Evolutionary conservation across 371 early-diverging fungal species (phyloP).

Genomic region (Conidiobolus incongruus): DNA sequence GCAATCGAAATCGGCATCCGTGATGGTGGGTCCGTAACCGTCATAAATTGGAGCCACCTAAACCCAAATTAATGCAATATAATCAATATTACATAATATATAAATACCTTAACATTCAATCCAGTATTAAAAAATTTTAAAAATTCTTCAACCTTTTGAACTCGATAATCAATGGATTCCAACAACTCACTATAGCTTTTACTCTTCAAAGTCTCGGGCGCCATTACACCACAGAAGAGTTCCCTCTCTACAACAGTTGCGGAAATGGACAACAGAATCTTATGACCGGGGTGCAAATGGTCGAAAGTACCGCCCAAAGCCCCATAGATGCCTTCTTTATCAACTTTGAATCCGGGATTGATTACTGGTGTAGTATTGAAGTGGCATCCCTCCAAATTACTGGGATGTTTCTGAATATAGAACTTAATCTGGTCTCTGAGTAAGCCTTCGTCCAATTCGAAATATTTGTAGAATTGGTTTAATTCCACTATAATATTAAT

Average conservation of each 20-base stretch:
- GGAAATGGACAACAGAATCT: slow-evolving; percentile 68
- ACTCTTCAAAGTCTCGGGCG: slow-evolving; percentile 34
- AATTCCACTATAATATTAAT: too few species aligned
- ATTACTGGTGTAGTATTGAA: too few species aligned
- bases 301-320: slow-evolving; percentile 95
- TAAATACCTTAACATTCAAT: slow-evolving; percentile 6
- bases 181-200: slow-evolving; percentile 49
- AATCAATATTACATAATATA: neutral
- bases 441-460: too few species aligned
- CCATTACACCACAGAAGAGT: slow-evolving; percentile 55
- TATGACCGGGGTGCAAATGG: slow-evolving; percentile 87
- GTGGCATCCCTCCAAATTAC: too few species aligned
- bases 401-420: too few species aligned
- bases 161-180: slow-evolving; percentile 37
- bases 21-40: slow-evolving; percentile 73
- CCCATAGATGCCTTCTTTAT: too few species aligned
- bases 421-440: too few species aligned
- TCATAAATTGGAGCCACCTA: slow-evolving; percentile 54
- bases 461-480: too few species aligned
- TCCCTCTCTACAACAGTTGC: slow-evolving; percentile 32
- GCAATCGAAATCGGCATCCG: slow-evolving; percentile 44
- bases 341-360: too few species aligned
- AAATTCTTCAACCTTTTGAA: slow-evolving; percentile 28
- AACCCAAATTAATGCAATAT: neutral
- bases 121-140: slow-evolving; percentile 23